Evolutionary conservation across 768 basidiomycete genomes (phyloP).

Genomic region (Lactifluus volemus): DNA sequence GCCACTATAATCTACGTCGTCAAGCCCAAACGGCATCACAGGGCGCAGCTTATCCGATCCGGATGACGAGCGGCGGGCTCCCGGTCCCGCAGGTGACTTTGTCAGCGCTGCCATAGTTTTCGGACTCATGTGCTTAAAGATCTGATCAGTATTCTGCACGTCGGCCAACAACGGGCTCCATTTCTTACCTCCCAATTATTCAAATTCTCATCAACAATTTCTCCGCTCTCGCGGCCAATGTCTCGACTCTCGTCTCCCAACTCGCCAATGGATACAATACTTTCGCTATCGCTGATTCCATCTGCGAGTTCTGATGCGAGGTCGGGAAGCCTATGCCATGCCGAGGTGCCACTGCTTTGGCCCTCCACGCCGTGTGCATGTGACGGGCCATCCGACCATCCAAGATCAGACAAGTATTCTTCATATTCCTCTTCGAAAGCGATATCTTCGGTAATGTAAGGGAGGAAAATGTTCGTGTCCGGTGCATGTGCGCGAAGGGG

Average conservation of each 20-base stretch:
- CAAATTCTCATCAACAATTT: slow-evolving; percentile 65
- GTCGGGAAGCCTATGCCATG: slow-evolving; percentile 79
- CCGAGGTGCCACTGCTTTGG: slow-evolving; percentile 36
- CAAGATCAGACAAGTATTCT: slow-evolving; percentile 86
- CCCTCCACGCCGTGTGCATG: slow-evolving; percentile 30
- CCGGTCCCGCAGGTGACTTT: slow-evolving; percentile 74
- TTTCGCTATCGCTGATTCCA: slow-evolving; percentile 90
- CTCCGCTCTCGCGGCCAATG: slow-evolving; percentile 50
- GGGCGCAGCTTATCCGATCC: slow-evolving; percentile 74
- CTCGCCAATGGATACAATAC: slow-evolving; percentile 83
- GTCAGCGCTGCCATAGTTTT: slow-evolving; percentile 91
- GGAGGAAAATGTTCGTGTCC: slow-evolving; percentile 75
- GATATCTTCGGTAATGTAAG: slow-evolving; percentile 88
- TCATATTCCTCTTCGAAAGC: slow-evolving; percentile 97
- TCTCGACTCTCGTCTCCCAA: slow-evolving; percentile 72
- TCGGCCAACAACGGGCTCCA: background rate
- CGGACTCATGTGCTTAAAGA: slow-evolving; percentile 81
- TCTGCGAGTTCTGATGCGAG: slow-evolving; percentile 78
- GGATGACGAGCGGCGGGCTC: slow-evolving; percentile 65
- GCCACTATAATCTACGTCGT: slow-evolving; percentile 61
- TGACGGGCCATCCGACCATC: slow-evolving; percentile 54
- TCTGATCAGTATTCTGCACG: slow-evolving; percentile 1
- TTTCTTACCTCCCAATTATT: slow-evolving; percentile 91
- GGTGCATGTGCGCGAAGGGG: slow-evolving; percentile 82
- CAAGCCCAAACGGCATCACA: slow-evolving; percentile 66